Evolutionary conservation across 306 rosid genomes (phyloP).

Genomic region (Abrus precatorius): DNA sequence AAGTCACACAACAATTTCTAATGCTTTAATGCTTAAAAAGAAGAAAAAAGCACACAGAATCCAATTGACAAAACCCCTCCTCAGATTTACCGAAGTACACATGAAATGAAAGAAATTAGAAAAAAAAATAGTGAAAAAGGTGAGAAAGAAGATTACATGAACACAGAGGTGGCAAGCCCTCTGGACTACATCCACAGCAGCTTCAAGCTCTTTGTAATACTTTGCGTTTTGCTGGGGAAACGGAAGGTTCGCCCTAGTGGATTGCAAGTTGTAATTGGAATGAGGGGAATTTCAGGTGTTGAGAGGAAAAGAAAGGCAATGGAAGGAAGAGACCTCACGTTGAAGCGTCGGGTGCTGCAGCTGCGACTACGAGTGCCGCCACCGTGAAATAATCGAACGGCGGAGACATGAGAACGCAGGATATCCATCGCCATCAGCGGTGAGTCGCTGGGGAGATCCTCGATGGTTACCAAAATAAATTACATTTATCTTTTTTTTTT

Average conservation of each 20-base stretch:
- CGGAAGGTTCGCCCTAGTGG: conserved; percentile 66
- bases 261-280: background rate
- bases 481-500: background rate
- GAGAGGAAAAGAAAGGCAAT: conserved; percentile 15
- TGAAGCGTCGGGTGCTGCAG: conserved; percentile 43
- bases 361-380: conserved; percentile 27
- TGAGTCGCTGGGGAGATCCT: background rate
- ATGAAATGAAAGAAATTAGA: background rate
- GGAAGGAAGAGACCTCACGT: conserved; percentile 59
- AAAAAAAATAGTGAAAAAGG: background rate
- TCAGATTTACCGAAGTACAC: background rate
- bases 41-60: background rate
- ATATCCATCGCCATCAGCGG: conserved; percentile 51
- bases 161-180: conserved; percentile 76
- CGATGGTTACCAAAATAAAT: background rate
- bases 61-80: conserved; percentile 9
- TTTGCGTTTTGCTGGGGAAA: conserved; percentile 60
- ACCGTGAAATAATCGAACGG: conserved; percentile 46
- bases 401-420: conserved; percentile 55
- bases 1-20: background rate
- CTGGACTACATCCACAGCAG: conserved; percentile 74
- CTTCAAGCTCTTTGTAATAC: conserved; percentile 74
- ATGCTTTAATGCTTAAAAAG: background rate
- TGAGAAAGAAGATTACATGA: conserved; percentile 53
- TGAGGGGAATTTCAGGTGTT: conserved; percentile 10